Evolutionary conservation across 2,329 filamentous ascomycete species (phyloP), one percentile per base, ranked within the genome.

Genomic region (Trichoderma citrinoviride): DNA sequence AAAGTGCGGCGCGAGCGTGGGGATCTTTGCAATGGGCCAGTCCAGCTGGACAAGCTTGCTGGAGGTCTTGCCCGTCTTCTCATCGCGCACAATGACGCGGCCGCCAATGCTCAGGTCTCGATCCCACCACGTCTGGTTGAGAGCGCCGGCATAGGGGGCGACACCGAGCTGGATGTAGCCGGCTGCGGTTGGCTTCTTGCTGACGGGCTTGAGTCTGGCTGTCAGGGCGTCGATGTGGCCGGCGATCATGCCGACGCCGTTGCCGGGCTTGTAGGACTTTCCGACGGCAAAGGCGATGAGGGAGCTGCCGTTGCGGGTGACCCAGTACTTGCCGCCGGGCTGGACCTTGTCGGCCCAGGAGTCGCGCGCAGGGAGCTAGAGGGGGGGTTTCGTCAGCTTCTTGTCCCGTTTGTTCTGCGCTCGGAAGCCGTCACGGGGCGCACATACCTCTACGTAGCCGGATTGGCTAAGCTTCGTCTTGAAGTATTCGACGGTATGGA

Each of bases 71-170:
- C 90, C 90, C 2, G 86, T 85, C 54, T 81, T 78, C 5, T 83
- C 75, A 70, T 97, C 89, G 68, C 88, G 90, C 52, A 98, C 88
- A 55, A 98, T 82, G 4, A 98, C 94, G 50, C 93, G 85, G 44
- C 95, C 95, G 68, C 93, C 95, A 71, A 98, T 90, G 69, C 91
- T 89, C 58, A 99, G 84, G 76, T 99, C 95, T 43, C 95, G 87
- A 77, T 98, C 95, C 94, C 93, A 98, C 95, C 95, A 98, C 1
- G 95, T 98, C 68, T 83, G 82, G 74, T 93, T 95, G 67, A 98
- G 79, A 1, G 83, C 93, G 57, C 95, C 94, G 10, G 93, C 94
- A 75, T 98, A 99, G 0, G 91, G 95, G 2, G 95, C 93, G 61
- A 98, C 92, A 25, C 92, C 94, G 7, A 98, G 85, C 80, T 98